These are phyloP conservation scores for Anisodus acutangulus DNA, from an alignment of 257 asterid species.

Conservation along the genomic window DNA sequence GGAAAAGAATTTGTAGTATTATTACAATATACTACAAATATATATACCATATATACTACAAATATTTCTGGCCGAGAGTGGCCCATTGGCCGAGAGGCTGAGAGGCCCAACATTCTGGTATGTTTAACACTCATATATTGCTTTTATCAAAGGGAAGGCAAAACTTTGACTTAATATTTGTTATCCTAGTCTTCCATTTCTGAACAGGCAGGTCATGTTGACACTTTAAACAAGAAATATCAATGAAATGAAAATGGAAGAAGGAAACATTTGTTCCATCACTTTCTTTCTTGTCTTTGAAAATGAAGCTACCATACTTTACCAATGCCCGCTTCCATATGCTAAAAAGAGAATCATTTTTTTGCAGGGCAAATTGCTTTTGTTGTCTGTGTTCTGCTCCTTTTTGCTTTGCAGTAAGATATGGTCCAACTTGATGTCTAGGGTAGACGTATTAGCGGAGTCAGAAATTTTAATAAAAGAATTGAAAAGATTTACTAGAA, in stretches of 20 bases:
- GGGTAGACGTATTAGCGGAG: neutral
- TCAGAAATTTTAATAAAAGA: neutral
- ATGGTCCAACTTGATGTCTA: neutral
- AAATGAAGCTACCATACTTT: conserved; percentile 7
- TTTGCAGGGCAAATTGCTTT: conserved; percentile 11
- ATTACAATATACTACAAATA: too few relatives aligned
- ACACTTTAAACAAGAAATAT: neutral
- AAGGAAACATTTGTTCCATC: conserved; percentile 29
- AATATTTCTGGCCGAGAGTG: too few relatives aligned
- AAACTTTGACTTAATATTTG: conserved; percentile 17
- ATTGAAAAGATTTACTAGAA: neutral
- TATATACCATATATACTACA: too few relatives aligned
- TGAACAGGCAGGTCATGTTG: neutral
- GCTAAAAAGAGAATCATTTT: neutral
- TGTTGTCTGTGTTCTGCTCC: neutral
- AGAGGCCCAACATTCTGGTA: too few relatives aligned
- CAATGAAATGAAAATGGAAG: conserved; percentile 14
- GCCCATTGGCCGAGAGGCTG: too few relatives aligned
- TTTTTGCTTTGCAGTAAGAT: conserved; percentile 8
- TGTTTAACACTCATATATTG: too few relatives aligned
- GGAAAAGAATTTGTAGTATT: too few relatives aligned
- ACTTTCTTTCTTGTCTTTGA: conserved; percentile 28
- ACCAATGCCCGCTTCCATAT: conserved; percentile 33
- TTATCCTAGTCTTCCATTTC: neutral
- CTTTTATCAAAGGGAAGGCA: conserved; percentile 2